These are phyloP conservation scores for Didymellaceae sp. DNA, from an alignment of 2,329 filamentous ascomycete species.

Conservation along the genomic window DNA sequence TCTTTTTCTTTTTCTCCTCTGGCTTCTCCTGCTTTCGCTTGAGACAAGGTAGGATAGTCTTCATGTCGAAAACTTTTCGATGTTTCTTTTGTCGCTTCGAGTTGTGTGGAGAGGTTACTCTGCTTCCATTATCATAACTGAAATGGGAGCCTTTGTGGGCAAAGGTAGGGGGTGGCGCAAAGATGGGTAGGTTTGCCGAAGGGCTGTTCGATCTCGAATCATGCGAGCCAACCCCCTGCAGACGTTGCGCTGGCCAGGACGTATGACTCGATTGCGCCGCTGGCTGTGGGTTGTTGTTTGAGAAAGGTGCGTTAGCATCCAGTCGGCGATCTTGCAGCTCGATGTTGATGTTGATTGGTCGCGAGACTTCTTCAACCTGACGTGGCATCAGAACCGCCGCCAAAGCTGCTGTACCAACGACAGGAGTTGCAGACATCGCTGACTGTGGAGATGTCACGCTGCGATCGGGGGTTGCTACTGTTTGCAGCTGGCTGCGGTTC, in stretches of 20 bases:
- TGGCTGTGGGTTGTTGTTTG: slow-evolving; percentile 25
- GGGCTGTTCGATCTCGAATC: slow-evolving; percentile 22
- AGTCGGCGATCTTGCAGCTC: slow-evolving; percentile 39
- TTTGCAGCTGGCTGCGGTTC: slow-evolving; percentile 18
- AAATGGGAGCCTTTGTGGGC: slow-evolving; percentile 35
- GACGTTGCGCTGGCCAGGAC: slow-evolving; percentile 26
- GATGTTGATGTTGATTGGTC: slow-evolving; percentile 42
- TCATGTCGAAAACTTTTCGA: slow-evolving; percentile 39
- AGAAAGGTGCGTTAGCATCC: slow-evolving; percentile 20
- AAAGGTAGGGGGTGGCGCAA: slow-evolving; percentile 41
- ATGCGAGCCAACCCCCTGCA: slow-evolving; percentile 15
- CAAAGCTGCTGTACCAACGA: slow-evolving; percentile 41
- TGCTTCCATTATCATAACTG: slow-evolving; percentile 36
- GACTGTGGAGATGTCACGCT: slow-evolving; percentile 35
- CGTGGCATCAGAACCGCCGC: slow-evolving; percentile 44
- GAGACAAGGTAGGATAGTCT: slow-evolving; percentile 30
- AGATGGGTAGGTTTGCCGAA: slow-evolving; percentile 32
- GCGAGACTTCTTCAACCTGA: slow-evolving; percentile 32
- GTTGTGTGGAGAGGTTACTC: slow-evolving; percentile 33
- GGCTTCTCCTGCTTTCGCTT: slow-evolving; percentile 26
- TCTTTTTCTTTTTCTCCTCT: slow-evolving; percentile 35
- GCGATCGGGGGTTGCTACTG: slow-evolving; percentile 18
- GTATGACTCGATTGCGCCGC: slow-evolving; percentile 23
- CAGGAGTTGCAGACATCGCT: slow-evolving; percentile 41
- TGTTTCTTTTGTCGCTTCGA: slow-evolving; percentile 39